These are phyloP conservation scores for Epichloe aotearoae DNA, from an alignment of 2,329 filamentous ascomycete species.

Conservation along the genomic window DNA sequence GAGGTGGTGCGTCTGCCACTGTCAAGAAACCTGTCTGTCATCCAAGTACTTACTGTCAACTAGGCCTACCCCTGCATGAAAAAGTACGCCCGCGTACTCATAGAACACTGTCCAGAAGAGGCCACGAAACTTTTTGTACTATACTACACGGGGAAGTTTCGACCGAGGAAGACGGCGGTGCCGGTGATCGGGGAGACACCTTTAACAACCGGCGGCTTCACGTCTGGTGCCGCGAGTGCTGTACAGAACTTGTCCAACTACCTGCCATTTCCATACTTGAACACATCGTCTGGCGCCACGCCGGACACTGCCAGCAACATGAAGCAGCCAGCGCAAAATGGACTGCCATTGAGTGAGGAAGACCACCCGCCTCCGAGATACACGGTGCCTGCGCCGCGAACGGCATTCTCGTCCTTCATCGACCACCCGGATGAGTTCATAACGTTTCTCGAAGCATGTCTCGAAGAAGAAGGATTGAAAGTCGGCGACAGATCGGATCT, in stretches of 20 bases:
- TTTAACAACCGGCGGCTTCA: slow-evolving; percentile 30
- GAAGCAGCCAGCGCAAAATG: slow-evolving; percentile 38
- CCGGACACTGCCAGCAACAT: slow-evolving; percentile 37
- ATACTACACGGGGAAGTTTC: slow-evolving; percentile 82
- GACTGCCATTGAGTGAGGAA: slow-evolving; percentile 36
- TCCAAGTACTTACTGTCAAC: slow-evolving; percentile 3
- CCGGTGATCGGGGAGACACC: slow-evolving; percentile 24
- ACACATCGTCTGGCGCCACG: slow-evolving; percentile 39
- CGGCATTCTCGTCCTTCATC: slow-evolving; percentile 91
- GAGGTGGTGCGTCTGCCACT: slow-evolving; percentile 43
- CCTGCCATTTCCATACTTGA: slow-evolving; percentile 77
- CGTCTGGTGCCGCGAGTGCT: slow-evolving; percentile 53
- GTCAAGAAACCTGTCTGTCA: background rate
- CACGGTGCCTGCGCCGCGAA: slow-evolving; percentile 66
- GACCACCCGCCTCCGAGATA: slow-evolving; percentile 44
- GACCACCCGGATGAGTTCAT: slow-evolving; percentile 90
- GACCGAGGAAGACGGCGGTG: slow-evolving; percentile 44
- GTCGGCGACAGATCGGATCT: slow-evolving; percentile 70
- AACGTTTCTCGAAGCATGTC: slow-evolving; percentile 77
- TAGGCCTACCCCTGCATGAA: slow-evolving; percentile 79
- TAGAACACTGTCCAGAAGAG: slow-evolving; percentile 72
- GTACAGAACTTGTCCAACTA: slow-evolving; percentile 78
- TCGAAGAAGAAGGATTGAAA: slow-evolving; percentile 57
- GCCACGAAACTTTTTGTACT: slow-evolving; percentile 84
- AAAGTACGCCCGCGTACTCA: slow-evolving; percentile 85